Conservation (phyloP, 2,329 filamentous ascomycete species). For the Colletotrichum eremochloae region DNA sequence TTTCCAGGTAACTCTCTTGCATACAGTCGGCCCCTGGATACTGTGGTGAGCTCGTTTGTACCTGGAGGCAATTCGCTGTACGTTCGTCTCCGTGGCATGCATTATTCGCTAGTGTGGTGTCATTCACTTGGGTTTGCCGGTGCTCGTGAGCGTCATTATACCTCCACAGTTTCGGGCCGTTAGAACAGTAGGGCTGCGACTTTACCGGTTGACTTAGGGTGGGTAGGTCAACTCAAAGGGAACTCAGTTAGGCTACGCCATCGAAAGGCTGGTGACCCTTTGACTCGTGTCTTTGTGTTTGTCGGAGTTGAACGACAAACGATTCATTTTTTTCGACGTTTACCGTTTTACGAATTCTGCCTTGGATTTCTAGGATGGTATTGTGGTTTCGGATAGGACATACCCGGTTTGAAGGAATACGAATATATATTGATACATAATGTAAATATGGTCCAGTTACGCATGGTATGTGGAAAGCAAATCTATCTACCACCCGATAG, state of each 20-base stretch:
- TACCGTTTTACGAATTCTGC: accelerated
- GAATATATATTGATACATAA: not conserved
- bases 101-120: not conserved
- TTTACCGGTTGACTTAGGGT: not conserved
- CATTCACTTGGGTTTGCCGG: not conserved
- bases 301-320: not conserved
- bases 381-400: not conserved
- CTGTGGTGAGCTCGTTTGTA: not conserved
- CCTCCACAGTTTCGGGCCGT: accelerated
- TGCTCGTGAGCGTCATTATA: not conserved
- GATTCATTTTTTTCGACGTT: not conserved
- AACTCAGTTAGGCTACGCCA: not conserved
- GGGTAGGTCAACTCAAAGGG: not conserved
- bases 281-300: not conserved
- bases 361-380: not conserved
- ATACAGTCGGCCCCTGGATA: no score
- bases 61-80: not conserved
- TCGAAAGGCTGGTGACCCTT: no score
- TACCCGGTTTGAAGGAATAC: accelerated
- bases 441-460: not conserved
- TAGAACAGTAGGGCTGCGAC: not conserved
- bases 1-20: not conserved
- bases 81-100: not conserved
- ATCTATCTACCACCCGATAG: not conserved
- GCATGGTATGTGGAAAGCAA: not conserved